Conservation (phyloP, 2,329 filamentous ascomycete species). For the Alternaria brassicicola region DNA sequence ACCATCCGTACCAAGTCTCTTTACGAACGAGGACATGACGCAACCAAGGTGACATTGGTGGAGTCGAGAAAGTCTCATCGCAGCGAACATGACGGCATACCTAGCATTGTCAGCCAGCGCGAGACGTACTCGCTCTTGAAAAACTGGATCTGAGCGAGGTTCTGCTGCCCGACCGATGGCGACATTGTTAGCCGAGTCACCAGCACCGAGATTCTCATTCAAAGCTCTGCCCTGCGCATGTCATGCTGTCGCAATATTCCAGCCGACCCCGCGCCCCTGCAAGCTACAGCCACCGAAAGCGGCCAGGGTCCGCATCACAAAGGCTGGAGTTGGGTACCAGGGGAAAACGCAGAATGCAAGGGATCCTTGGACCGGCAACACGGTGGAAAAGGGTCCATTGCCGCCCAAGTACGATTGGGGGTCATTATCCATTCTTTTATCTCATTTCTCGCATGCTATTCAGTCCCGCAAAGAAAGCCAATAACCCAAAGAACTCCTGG, state of each 20-base stretch:
- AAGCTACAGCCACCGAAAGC: neutral
- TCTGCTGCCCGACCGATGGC: no score
- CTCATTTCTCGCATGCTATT: constrained; percentile 2
- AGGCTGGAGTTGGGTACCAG: neutral
- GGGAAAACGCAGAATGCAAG: neutral
- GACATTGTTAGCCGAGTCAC: neutral
- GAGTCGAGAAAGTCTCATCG: neutral
- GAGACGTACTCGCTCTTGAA: no score
- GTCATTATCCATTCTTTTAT: constrained; percentile 15
- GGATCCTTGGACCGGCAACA: neutral
- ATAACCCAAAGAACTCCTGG: constrained; percentile 10
- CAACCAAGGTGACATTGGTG: neutral
- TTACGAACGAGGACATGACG: no score
- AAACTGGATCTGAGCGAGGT: no score
- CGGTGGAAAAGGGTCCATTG: neutral
- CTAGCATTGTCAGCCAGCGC: neutral
- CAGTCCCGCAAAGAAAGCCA: neutral
- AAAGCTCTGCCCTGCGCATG: neutral
- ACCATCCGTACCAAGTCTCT: neutral
- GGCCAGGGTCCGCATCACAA: neutral
- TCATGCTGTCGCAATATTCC: neutral
- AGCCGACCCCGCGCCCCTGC: neutral
- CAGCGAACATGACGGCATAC: neutral
- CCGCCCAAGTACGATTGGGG: neutral
- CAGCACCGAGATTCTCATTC: neutral